Evolutionary conservation across 1,284 basidiomycete genomes (phyloP), one percentile per base, ranked within the genome.

Genomic region (Cutaneotrichosporon cyanovorans): DNA sequence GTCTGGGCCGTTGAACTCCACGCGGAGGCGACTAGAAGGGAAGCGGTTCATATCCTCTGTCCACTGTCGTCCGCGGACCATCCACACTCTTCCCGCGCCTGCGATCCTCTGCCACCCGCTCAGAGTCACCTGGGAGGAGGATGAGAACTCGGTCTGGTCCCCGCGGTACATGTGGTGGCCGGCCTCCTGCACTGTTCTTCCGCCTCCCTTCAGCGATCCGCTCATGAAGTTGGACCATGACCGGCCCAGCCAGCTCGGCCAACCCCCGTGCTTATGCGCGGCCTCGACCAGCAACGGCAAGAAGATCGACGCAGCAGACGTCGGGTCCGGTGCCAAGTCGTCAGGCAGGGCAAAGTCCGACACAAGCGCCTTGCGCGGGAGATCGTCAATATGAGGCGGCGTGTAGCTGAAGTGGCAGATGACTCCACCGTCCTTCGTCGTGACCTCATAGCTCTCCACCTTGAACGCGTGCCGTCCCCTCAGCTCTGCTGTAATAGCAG

Each of bases 1-100:
- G 60, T 92, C 88, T 1, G 86, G 82, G 0, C 91, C 90, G 25
- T 92, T 85, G 59, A 91, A 93, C 8, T 80, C 74, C n/a, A 92
- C 78, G 50, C 80, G 80, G 36, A 95, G 61, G 14, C 83, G 76
- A 2, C 75, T 72, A 6, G 85, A 84, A 0, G 87, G 82, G 65
- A 82, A 92, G 39, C 86, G 77, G 56, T 82, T 76, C 79, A 93
- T 81, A 59, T 95, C 91, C 84, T 91, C 88, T 53, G 77, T 76
- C 86, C 87, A 92, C 6, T 89, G 87, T 10, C 74, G 75, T 0
- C 88, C 88, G 63, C 79, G 81, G 23, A 92, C 88, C 15, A 85
- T 66, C 87, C 87, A 91, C 10, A 84, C 69, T 50, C 76, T 75
- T 1, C 83, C 81, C 23, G 73, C 66, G 4, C 69, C 84, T 0